A percentile compares a stretch with the other conserved stretches of the same genome.
Conservation (phyloP, 345 rosid genomes). For the Hibiscus trionum region DNA sequence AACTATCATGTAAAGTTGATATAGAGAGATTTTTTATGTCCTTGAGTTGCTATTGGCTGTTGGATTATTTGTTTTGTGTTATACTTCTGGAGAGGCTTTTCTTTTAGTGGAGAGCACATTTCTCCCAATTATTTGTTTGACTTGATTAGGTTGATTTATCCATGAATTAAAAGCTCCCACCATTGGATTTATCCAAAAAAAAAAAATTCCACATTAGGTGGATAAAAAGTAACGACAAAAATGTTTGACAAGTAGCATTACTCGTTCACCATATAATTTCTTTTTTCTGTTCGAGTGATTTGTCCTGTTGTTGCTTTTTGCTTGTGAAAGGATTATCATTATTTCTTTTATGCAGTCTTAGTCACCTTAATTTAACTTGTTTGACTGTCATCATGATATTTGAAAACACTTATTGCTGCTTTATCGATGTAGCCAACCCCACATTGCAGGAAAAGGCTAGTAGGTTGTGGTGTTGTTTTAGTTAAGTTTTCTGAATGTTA, state of each 20-base stretch:
- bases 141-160: neutral
- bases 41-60: neutral
- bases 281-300: neutral
- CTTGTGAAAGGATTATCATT: neutral
- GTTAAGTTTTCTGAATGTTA: neutral
- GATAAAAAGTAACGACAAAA: neutral
- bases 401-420: neutral
- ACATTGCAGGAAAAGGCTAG: neutral
- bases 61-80: slow-evolving; percentile 1
- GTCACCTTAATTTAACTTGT: neutral
- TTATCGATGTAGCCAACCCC: neutral
- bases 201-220: neutral
- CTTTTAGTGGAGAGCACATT: neutral
- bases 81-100: neutral
- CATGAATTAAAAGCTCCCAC: neutral
- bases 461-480: neutral
- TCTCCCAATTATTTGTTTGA: neutral
- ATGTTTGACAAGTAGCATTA: neutral
- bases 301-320: neutral
- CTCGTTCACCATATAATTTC: neutral
- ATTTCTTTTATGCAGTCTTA: neutral
- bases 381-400: neutral
- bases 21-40: neutral
- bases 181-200: neutral
- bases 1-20: neutral